Conservation (phyloP, 2,329 filamentous ascomycete species). For the Colletotrichum caudatum region DNA sequence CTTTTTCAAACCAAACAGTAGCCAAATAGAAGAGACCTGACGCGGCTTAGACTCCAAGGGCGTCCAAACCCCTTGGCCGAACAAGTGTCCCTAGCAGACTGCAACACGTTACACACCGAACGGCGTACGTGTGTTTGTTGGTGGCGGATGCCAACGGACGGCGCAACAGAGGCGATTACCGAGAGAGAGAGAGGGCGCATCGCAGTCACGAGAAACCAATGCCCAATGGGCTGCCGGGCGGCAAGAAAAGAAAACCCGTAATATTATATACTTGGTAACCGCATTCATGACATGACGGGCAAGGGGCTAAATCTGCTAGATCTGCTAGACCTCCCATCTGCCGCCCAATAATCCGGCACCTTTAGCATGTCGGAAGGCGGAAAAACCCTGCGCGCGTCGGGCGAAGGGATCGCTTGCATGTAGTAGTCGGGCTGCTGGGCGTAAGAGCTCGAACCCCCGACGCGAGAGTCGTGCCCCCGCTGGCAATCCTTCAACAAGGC, state of each 20-base stretch:
- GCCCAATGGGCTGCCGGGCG: not conserved
- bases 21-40: no score
- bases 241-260: no score
- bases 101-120: not conserved
- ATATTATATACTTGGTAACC: not conserved
- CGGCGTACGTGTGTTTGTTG: not conserved
- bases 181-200: not conserved
- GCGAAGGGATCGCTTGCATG: conserved; percentile 33
- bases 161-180: not conserved
- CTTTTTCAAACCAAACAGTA: no score
- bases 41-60: not conserved
- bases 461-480: conserved; percentile 44
- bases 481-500: conserved; percentile 47
- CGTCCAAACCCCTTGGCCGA: not conserved
- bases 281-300: conserved; percentile 28
- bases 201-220: not conserved
- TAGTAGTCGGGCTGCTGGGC: conserved; percentile 34
- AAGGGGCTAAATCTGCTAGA: conserved; percentile 31
- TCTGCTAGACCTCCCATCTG: conserved; percentile 29
- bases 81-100: not conserved
- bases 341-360: conserved; percentile 18
- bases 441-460: conserved; percentile 23
- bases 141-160: not conserved
- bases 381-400: conserved; percentile 13
- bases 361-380: conserved; percentile 17